phyloP scores from a whole-genome alignment of 352 stramenopile genomes.

The Pythium brassicae region DNA sequence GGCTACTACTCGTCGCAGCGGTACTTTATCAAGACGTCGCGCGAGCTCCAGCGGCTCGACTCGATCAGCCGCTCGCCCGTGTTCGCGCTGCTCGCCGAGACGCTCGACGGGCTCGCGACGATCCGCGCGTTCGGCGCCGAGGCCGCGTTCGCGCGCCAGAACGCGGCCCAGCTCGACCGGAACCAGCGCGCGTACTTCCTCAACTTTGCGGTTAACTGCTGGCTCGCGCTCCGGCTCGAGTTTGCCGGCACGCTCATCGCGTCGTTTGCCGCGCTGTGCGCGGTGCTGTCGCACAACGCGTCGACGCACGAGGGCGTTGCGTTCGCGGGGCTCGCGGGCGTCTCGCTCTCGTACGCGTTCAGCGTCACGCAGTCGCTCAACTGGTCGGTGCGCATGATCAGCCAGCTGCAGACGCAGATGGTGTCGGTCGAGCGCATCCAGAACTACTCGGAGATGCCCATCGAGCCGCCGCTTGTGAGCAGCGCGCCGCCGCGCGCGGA shows the following conservation, averaged over 20 bases:
- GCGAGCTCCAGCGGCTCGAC: constrained; percentile 95
- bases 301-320: constrained; percentile 27
- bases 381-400: constrained; percentile 71
- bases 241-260: constrained; percentile 66
- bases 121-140: constrained; percentile 86
- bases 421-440: constrained; percentile 74
- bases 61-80: constrained; percentile 91
- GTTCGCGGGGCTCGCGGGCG: constrained; percentile 58
- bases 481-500: constrained; percentile 56
- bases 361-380: constrained; percentile 75
- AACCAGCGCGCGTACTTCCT: constrained; percentile 76
- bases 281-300: constrained; percentile 47
- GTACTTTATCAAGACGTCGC: constrained; percentile 91
- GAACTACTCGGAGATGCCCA: constrained; percentile 59
- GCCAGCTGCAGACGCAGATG: constrained; percentile 78
- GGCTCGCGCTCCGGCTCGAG: constrained; percentile 70
- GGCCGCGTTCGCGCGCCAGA: constrained; percentile 45
- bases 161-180: constrained; percentile 47
- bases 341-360: constrained; percentile 80
- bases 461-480: constrained; percentile 79
- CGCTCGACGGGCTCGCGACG: constrained; percentile 91
- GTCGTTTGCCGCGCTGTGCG: constrained; percentile 41
- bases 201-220: constrained; percentile 74
- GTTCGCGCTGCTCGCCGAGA: constrained; percentile 95
- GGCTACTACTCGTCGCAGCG: constrained; percentile 76